Evolutionary conservation across 768 basidiomycete species (phyloP).

Genomic region (Boletus reticulatus): DNA sequence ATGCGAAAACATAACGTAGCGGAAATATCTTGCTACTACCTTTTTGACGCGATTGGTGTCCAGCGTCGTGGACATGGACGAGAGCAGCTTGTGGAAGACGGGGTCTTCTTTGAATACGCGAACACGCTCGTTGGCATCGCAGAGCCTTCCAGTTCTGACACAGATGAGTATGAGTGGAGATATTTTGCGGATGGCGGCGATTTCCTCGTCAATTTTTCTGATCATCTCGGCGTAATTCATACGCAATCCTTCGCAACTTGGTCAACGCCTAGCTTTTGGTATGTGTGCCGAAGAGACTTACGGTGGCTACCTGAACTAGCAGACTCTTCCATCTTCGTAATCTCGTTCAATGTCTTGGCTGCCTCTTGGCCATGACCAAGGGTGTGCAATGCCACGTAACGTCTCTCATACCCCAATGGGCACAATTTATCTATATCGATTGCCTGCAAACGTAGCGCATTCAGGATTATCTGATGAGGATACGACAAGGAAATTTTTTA

Average conservation of each 20-base stretch:
- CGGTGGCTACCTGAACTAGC: neutral
- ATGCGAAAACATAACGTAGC: slow-evolving; percentile 7
- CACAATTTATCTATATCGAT: neutral
- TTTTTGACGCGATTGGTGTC: neutral
- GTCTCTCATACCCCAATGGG: neutral
- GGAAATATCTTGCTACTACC: neutral
- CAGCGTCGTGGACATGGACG: neutral
- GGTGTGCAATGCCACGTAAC: neutral
- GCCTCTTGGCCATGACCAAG: neutral
- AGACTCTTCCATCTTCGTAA: neutral
- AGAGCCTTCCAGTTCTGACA: neutral
- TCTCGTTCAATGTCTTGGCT: neutral
- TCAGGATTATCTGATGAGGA: neutral
- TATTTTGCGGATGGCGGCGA: neutral
- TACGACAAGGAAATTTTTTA: neutral
- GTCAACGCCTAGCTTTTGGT: neutral
- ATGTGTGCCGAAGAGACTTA: neutral
- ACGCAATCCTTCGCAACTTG: neutral
- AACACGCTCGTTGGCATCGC: neutral
- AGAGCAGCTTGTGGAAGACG: neutral
- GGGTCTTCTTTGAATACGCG: neutral
- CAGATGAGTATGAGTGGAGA: slow-evolving; percentile 1
- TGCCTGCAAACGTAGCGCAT: neutral
- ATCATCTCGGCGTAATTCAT: neutral
- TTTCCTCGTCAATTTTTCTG: neutral